Base-by-base conservation (phyloP, 1,284 basidiomycete genomes). In the Trametes hirsuta region DNA sequence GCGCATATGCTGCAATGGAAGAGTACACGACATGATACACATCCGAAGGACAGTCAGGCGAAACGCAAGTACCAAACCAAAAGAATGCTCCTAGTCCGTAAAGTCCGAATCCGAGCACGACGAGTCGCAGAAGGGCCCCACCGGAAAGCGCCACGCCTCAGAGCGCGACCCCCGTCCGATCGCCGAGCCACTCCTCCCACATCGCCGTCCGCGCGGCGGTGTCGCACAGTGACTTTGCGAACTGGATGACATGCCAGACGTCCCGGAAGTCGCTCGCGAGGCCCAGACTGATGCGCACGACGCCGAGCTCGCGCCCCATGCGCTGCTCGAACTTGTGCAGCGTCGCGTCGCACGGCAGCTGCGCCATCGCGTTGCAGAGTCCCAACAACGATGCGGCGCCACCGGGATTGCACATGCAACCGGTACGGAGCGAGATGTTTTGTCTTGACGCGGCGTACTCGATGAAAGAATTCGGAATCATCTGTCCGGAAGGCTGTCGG, bases 351-450 rank as follows among this genome's bases (percentile, higher is more conserved):
- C 79, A 75, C 60, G 81, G 83, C 0, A 91, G 77, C 14, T 72
- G 73, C n/a, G 77, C 75, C 89, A 93, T 93, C 60, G 85, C 79
- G n/a, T 81, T 78, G 59, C 85, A 75, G 36, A 92, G 81, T 0
- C 85, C 87, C 3, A 92, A 79, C 5, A 91, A 76, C 2, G 86
- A 82, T 0, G 89, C 85, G 0, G 90, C 88, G 11, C 86, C 91
- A 6, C 91, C 91, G 4, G 91, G 89, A 64, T 93, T 93, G 69
- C 92, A 94, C 82, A 94, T 88, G 70, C 91, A 93, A 0, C 91
- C 91, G 1, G 91, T 91, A 44, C 91, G 84, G 15, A 94, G 75
- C 11, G 90, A 90, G 61, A 94, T 86, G 55, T 79, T 82, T 55
- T 82, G 78, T 53, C 75, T 77, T 6, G 88, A 81, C 0, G 91